Percentiles rank a stretch among this genome's conserved stretches.
Evolutionary conservation across 2,329 filamentous ascomycete species (phyloP).

Genomic region (Cladosporium velox): DNA sequence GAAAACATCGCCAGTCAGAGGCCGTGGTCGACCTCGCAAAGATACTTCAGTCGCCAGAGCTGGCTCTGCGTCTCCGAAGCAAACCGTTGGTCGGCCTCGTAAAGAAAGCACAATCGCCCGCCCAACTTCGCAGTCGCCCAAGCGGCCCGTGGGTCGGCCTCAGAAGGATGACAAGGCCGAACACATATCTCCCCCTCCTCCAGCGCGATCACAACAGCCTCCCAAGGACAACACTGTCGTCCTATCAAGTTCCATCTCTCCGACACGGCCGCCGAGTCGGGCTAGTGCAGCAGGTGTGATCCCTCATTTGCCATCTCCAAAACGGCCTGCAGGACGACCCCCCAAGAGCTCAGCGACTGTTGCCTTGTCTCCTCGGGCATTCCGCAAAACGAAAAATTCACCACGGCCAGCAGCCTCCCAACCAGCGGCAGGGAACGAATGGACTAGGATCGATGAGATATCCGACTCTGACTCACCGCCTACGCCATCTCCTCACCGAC

Average conservation of each 20-base stretch:
- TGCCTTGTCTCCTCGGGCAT: background rate
- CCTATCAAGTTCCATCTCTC: background rate
- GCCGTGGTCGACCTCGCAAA: background rate
- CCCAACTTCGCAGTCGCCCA: background rate
- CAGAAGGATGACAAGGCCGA: background rate
- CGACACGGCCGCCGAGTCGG: background rate
- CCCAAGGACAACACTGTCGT: background rate
- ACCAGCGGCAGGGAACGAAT: conserved; percentile 24
- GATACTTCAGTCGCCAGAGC: background rate
- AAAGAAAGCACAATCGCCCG: background rate
- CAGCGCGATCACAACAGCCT: background rate
- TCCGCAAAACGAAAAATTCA: background rate
- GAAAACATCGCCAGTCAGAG: background rate
- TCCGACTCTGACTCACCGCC: conserved; percentile 35
- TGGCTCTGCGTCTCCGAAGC: conserved; percentile 2
- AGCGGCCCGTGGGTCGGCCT: conserved; percentile 8
- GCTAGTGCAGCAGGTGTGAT: background rate
- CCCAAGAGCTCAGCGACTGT: background rate
- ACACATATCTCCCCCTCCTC: background rate
- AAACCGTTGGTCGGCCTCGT: conserved; percentile 5
- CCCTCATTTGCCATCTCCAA: background rate
- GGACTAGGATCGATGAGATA: conserved; percentile 37
- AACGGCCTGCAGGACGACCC: background rate
- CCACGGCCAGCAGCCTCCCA: conserved; percentile 25
- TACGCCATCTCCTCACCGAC: conserved; percentile 36